phyloP scores from a whole-genome alignment of 371 early-diverging fungal species.

The Parasitella parasitica region DNA sequence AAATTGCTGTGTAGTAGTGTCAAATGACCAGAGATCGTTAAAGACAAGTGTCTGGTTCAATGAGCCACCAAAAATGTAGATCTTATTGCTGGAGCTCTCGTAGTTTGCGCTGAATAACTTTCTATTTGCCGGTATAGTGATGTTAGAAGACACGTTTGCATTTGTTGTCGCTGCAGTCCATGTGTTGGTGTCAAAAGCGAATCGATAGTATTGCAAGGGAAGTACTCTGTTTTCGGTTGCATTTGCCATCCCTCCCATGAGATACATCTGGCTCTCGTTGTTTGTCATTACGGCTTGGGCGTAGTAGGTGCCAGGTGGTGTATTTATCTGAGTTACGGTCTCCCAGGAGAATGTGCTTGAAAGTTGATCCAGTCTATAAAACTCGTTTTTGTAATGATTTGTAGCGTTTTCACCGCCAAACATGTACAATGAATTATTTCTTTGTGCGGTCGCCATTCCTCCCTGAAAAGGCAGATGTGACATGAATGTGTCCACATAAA shows the following conservation, averaged over 20 bases:
- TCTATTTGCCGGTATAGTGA: conserved; percentile 8
- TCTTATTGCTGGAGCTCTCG: conserved; percentile 5
- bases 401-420: conserved; percentile 38
- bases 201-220: conserved; percentile 18
- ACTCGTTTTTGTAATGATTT: conserved; percentile 12
- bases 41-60: conserved; percentile 10
- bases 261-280: conserved; percentile 13
- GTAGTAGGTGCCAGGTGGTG: conserved; percentile 17
- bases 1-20: conserved; percentile 15
- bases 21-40: conserved; percentile 29
- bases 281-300: conserved; percentile 24
- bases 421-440: conserved; percentile 22
- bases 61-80: conserved; percentile 39
- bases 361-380: conserved; percentile 23
- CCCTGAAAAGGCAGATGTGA: conserved; percentile 28
- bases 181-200: conserved; percentile 13
- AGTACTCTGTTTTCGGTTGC: not conserved
- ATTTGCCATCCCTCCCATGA: conserved; percentile 26
- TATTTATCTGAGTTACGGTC: conserved; percentile 18
- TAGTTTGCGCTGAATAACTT: conserved; percentile 18
- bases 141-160: not conserved
- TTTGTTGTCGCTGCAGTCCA: conserved; percentile 18
- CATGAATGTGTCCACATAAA: conserved; percentile 22
- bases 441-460: conserved; percentile 25
- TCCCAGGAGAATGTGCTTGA: conserved; percentile 18